Base-by-base conservation (phyloP, 345 rosid genomes). In the Erucastrum elatum region DNA sequence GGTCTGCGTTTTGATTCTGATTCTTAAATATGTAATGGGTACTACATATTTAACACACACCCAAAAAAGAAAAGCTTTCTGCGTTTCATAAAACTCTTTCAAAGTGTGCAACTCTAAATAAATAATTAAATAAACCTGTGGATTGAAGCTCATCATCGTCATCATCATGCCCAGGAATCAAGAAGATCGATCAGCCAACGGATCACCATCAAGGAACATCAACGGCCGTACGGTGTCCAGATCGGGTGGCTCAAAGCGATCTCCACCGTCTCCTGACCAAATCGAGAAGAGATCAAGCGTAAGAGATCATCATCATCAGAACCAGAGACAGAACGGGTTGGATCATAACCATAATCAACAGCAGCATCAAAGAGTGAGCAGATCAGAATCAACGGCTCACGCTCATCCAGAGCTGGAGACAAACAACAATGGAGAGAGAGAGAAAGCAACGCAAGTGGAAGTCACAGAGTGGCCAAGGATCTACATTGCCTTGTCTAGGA, bases 381-480 rank as follows among this genome's bases (percentile, higher is more conserved):
- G 83, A 80, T 80, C 80, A 71, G 83, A 80, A 75, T 70, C 83
- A 70, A 80, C 66, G 68, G 80, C 80, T 80, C 82, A 80, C 46
- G 62, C 15, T 44, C 83, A 70, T 61, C 68, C 6, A 56, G 83
- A 80, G 30, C 13, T 70, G 17, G 83, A 75, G 39, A 39, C 35
- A 1, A 75, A 34, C 55, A 75, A 31, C 34, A 63, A 68, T 58
- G 76, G 76, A 41, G 80, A 80, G 13, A 75, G 66, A 82, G 81
- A 68, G 72, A 78, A 69, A 78, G 77, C 83, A 66, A 78, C 68
- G 33, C 82, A 84, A 27, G 66, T 53, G 41, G 87, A 80, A 77
- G 83, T 66, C 46, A 49, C 78, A 2, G 86, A 86, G 84, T 89
- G 91, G 87, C 93, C 93, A 8, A 87, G 86, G 75, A 83, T 89